Conservation (phyloP, 2,329 filamentous ascomycete genomes). For the Colletotrichum gigasporum region DNA sequence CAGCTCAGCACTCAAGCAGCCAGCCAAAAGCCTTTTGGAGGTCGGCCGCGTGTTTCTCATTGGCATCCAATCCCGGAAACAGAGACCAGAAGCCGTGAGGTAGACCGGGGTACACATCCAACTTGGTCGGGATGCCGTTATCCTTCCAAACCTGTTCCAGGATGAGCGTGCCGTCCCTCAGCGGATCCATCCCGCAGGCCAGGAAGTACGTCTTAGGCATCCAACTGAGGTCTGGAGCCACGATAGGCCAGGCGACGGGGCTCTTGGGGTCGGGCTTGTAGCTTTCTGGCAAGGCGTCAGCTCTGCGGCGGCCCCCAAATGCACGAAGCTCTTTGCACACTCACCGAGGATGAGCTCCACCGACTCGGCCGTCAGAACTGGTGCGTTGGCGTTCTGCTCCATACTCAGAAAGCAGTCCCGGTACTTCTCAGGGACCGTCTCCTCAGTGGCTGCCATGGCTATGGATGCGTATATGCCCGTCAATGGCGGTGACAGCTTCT, state of each 20-base stretch:
- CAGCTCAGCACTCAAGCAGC: conserved; percentile 37
- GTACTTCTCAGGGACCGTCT: conserved; percentile 40
- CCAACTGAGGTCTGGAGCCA: conserved; percentile 32
- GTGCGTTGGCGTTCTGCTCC: conserved; percentile 37
- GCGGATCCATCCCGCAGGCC: conserved; percentile 40
- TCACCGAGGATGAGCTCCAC: conserved; percentile 37
- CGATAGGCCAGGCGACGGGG: conserved; percentile 39
- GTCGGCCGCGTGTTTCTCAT: conserved; percentile 36
- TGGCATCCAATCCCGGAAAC: conserved; percentile 35
- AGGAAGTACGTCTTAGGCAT: conserved; percentile 45
- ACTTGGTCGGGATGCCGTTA: conserved; percentile 37
- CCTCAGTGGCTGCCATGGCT: conserved; percentile 33
- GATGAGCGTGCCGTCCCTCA: conserved; percentile 41
- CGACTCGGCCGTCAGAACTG: conserved; percentile 36
- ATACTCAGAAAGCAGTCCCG: conserved; percentile 39
- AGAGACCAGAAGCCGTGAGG: conserved; percentile 42
- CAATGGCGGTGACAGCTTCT: conserved; percentile 34
- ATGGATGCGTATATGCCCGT: conserved; percentile 40
- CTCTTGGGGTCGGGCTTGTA: conserved; percentile 38
- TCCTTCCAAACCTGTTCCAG: conserved; percentile 42
- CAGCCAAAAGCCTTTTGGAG: conserved; percentile 36
- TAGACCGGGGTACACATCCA: conserved; percentile 41
- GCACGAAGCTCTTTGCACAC: background rate
- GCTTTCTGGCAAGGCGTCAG: conserved; percentile 31
- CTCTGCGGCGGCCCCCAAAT: background rate